A percentile compares a stretch with the other conserved stretches of the same genome.
phyloP scores from a whole-genome alignment of 331 rosid genomes.

The Pyracantha coccinea region DNA sequence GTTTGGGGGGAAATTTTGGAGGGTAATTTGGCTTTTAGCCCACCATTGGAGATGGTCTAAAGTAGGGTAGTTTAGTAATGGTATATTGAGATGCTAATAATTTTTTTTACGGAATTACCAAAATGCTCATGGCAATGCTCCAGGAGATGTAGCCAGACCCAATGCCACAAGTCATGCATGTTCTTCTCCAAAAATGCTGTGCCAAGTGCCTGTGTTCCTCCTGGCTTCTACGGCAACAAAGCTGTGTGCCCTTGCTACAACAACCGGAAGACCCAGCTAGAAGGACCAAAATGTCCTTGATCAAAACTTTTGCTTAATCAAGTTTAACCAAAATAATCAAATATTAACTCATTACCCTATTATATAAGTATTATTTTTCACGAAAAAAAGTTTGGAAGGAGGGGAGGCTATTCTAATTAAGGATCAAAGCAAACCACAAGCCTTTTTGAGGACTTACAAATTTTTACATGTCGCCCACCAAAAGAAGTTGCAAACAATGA shows the following conservation, averaged over 20 bases:
- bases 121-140: slow-evolving; percentile 42
- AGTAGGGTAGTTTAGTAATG: neutral
- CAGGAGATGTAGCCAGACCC: slow-evolving; percentile 51
- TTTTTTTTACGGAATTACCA: neutral
- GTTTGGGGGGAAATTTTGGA: no score
- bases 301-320: neutral
- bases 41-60: no score
- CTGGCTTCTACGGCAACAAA: slow-evolving; percentile 52
- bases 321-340: neutral
- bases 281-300: slow-evolving; percentile 65
- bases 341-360: neutral
- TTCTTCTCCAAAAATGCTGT: slow-evolving; percentile 49
- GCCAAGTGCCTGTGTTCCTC: slow-evolving; percentile 51
- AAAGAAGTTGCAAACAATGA: no score
- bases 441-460: rapidly evolving
- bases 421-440: rapidly evolving
- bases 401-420: neutral
- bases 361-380: neutral
- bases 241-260: slow-evolving; percentile 56
- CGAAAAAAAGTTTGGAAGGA: neutral
- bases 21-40: no score
- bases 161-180: slow-evolving; percentile 52
- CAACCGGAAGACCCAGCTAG: slow-evolving; percentile 56
- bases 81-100: neutral
- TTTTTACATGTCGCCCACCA: no score